Evolutionary conservation across 495 filamentous ascomycete genomes (phyloP), one percentile per base, ranked within the genome.

Genomic region (Penicillium maclennaniae): DNA sequence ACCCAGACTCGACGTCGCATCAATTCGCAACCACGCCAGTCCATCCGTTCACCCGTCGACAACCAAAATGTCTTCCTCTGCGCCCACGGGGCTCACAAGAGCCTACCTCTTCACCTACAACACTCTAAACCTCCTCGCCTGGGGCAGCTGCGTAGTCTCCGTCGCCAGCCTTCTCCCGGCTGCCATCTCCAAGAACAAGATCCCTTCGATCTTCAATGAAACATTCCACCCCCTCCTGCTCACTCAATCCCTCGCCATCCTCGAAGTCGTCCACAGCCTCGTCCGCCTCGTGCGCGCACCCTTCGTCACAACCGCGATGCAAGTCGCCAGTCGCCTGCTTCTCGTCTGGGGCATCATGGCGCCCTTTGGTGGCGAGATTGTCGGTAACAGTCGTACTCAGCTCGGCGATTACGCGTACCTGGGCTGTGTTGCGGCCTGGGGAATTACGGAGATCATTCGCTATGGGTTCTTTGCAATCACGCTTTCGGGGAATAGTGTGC

Each of bases 41-140:
- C 21, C 16, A 1, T 7, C 25, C 27, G 9, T 7, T 47, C 43
- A 45, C 17, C 39, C 49, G 25, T 43, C 51, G 21, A 51, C 38
- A 40, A 19, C 23, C 25, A 46, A 38, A 1, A 53, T 19, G 23
- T 36, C 54, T 21, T 47, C 62, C 41, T 59, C 68, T 19, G 58
- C 58, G 43, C 52, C 66, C 0, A 38, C 61, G 20, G 65, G 66
- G 52, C 55, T 69, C 16, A 63, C 62, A 50, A 55, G 57, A 43
- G 48, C 49, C 47, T 95, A 95, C 74, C 83, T 97, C 38, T 79
- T 87, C 67, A 67, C 81, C 63, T 98, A 97, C 82, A 98, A 97
- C 69, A 71, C 82, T 57, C 59, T 85, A 54, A 90, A 82, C 57
- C 83, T 88, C 49, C 49, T 84, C 40, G 78, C 91, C 53, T 98